Percentiles rank a stretch among this genome's conserved stretches.
Evolutionary conservation across 129 eudicot species (phyloP).

Genomic region (Tagetes erecta): DNA sequence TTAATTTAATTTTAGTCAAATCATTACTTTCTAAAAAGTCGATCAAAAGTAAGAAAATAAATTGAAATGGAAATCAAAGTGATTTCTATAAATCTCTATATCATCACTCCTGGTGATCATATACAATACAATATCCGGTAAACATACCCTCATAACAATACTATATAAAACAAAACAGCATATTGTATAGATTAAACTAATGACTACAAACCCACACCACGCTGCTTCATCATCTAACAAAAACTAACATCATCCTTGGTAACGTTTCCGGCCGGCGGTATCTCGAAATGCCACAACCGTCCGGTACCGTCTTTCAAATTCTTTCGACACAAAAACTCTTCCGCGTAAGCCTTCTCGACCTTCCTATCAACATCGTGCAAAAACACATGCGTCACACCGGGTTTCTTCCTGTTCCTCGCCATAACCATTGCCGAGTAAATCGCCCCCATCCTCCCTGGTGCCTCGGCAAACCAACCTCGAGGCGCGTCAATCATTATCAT

Average conservation of each 20-base stretch:
- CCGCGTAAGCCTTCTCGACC: slow-evolving; percentile 74
- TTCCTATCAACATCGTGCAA: slow-evolving; percentile 86
- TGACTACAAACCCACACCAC: background rate
- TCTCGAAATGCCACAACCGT: slow-evolving; percentile 78
- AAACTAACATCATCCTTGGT: slow-evolving; percentile 28
- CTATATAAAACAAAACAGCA: background rate
- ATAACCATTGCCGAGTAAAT: slow-evolving; percentile 86
- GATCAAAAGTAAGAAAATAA: background rate
- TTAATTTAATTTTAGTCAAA: no score
- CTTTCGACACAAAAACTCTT: slow-evolving; percentile 70
- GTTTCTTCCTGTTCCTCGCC: slow-evolving; percentile 70
- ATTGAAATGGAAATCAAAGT: background rate
- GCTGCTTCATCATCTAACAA: slow-evolving; percentile 36
- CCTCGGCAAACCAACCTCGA: slow-evolving; percentile 58
- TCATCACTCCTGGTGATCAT: background rate
- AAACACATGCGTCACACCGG: slow-evolving; percentile 82
- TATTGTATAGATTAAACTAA: background rate
- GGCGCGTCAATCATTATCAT: slow-evolving; percentile 92
- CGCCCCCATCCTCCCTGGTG: slow-evolving; percentile 96
- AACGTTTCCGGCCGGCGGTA: slow-evolving; percentile 52
- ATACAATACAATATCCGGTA: background rate
- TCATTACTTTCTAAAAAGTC: no score
- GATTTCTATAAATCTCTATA: background rate
- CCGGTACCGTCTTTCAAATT: slow-evolving; percentile 61
- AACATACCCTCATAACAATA: background rate